These are phyloP conservation scores for Herpetomonas tarakana DNA, from an alignment of 208 protist species.

Conservation along the genomic window DNA sequence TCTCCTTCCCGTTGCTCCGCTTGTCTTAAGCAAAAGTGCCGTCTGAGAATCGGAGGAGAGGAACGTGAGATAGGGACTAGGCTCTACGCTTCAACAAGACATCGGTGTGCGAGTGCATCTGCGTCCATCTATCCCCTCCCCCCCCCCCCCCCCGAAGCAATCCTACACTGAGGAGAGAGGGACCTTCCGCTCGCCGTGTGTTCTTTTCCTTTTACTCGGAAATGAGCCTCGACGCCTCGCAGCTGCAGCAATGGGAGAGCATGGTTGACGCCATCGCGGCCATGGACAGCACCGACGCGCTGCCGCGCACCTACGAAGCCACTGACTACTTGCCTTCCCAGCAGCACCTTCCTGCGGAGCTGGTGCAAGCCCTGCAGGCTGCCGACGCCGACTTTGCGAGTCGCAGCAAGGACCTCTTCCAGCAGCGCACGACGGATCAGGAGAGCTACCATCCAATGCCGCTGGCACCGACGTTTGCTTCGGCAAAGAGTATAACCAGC, in stretches of 20 bases:
- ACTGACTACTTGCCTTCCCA: slow-evolving; percentile 30
- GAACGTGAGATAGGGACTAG: too few species aligned
- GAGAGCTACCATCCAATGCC: slow-evolving; percentile 63
- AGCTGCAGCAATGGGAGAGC: slow-evolving; percentile 28
- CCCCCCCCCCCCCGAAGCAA: too few species aligned
- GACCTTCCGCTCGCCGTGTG: too few species aligned
- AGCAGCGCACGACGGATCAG: slow-evolving; percentile 55
- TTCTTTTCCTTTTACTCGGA: slow-evolving; percentile 1
- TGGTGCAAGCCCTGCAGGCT: slow-evolving; percentile 41
- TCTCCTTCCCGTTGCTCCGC: background rate
- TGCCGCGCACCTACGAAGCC: slow-evolving; percentile 29
- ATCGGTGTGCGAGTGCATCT: too few species aligned
- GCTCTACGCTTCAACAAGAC: too few species aligned
- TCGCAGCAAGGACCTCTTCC: slow-evolving; percentile 30
- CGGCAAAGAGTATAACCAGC: background rate
- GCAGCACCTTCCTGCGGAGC: slow-evolving; percentile 16
- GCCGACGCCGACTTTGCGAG: slow-evolving; percentile 37
- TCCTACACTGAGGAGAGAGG: too few species aligned
- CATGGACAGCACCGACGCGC: slow-evolving; percentile 50
- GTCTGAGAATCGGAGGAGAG: too few species aligned
- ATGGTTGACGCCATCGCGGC: slow-evolving; percentile 51
- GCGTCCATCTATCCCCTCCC: too few species aligned
- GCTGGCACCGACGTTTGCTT: background rate
- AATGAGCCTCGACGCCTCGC: slow-evolving; percentile 2
- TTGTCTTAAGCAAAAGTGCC: background rate